A percentile compares a stretch with the other conserved stretches of the same genome.
Evolutionary conservation across 257 asterid genomes (phyloP).

Genomic region (Solanum pinnatisectum): DNA sequence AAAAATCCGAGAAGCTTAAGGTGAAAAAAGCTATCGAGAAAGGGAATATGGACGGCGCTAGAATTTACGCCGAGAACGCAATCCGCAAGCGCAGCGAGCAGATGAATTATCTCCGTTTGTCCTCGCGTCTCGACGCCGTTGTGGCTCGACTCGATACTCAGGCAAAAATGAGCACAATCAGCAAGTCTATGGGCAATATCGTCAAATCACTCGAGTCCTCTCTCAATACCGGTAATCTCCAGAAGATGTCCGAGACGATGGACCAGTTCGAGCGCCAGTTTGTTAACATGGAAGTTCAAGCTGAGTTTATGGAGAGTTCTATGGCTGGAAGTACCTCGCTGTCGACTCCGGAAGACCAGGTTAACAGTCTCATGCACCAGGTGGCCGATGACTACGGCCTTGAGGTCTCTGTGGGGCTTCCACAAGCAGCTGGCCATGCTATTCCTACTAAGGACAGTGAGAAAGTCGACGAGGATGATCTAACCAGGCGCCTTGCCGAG

Average conservation of each 20-base stretch:
- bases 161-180: conserved; percentile 78
- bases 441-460: conserved; percentile 47
- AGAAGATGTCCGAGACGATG: conserved; percentile 99
- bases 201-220: conserved; percentile 83
- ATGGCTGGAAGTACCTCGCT: conserved; percentile 97
- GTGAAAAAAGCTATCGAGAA: conserved; percentile 94
- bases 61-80: conserved; percentile 98
- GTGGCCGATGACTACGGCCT: conserved; percentile 97
- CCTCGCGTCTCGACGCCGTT: conserved; percentile 95
- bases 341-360: conserved; percentile 91
- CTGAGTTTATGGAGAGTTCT: conserved; percentile 99
- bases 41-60: conserved; percentile 97
- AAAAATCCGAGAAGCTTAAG: conserved; percentile 84
- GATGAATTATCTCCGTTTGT: conserved; percentile 88
- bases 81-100: conserved; percentile 94
- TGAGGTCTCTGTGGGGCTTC: conserved; percentile 90
- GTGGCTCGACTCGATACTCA: conserved; percentile 95
- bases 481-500: conserved; percentile 90
- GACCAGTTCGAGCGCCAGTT: conserved; percentile 88
- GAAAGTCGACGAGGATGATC: conserved; percentile 91
- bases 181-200: conserved; percentile 80
- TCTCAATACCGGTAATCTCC: conserved; percentile 70
- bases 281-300: conserved; percentile 97
- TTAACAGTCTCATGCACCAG: conserved; percentile 88
- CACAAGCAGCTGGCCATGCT: conserved; percentile 75